Conservation (phyloP, 768 basidiomycete species). For the Leccinum broughii region DNA sequence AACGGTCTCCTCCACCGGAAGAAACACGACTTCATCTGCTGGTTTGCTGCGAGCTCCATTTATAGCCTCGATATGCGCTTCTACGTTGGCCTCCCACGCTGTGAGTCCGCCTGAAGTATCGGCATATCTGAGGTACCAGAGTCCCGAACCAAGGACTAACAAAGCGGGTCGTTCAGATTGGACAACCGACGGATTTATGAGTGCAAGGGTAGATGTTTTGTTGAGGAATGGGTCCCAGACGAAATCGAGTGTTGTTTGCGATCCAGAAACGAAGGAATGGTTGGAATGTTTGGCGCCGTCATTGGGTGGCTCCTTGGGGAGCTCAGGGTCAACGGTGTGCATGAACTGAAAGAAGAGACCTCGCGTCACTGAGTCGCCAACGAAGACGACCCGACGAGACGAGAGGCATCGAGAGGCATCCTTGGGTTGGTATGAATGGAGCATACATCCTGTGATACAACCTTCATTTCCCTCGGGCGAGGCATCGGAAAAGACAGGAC, state of each 20-base stretch:
- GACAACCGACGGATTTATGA: constrained; percentile 36
- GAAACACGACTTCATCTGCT: constrained; percentile 73
- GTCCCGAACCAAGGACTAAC: constrained; percentile 79
- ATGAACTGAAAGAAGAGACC: constrained; percentile 77
- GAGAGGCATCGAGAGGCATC: constrained; percentile 57
- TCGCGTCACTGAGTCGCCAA: constrained; percentile 84
- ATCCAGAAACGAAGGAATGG: constrained; percentile 46
- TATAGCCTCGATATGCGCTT: constrained; percentile 57
- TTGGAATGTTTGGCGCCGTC: constrained; percentile 72
- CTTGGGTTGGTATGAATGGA: constrained; percentile 57
- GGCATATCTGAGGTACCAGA: constrained; percentile 87
- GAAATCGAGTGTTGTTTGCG: constrained; percentile 56
- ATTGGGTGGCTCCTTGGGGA: constrained; percentile 52
- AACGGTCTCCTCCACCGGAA: constrained; percentile 78
- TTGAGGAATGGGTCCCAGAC: constrained; percentile 91
- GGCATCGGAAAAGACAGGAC: constrained; percentile 27
- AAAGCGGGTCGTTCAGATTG: constrained; percentile 50
- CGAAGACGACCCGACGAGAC: constrained; percentile 66
- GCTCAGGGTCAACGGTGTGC: constrained; percentile 54
- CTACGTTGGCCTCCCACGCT: constrained; percentile 76
- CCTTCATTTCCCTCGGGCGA: constrained; percentile 8
- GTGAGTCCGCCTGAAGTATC: constrained; percentile 70
- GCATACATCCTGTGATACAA: constrained; percentile 68
- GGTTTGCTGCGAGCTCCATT: constrained; percentile 37
- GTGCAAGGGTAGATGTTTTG: constrained; percentile 49